Evolutionary conservation across 805 yeast species (phyloP), one percentile per base, ranked within the genome.

Genomic region (Saccharomycopsis selenospora): DNA sequence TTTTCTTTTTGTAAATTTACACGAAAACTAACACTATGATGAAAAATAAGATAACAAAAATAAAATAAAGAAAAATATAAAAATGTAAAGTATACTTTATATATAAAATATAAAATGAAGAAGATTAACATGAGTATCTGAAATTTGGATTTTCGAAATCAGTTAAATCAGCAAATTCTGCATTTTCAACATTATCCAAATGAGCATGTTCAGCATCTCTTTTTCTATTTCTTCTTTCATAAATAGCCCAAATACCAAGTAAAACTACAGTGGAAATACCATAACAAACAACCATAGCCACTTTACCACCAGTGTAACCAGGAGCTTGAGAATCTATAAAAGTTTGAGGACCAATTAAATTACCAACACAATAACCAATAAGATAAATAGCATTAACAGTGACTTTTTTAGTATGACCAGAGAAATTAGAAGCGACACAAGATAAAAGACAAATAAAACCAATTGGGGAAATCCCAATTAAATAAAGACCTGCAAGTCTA

Each of bases 321-420:
- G 89, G 89, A n/a, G 77, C 80, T 50, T 82, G 76, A 4, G 63
- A 55, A 0, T 73, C 63, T 50, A 68, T 71, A 66, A 85, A 85
- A 17, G 84, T 71, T 62, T 82, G 88, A 3, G 93, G 89, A 2
- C 90, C 91, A 49, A 81, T 73, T 36, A 83, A 67, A 61, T 82
- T 79, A 13, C 87, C 85, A 41, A 77, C 74, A 36, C 85, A 78
- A 60, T 81, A 85, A 3, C 79, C 82, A 50, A 83, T 71, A 62
- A 84, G 70, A 43, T 73, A 73, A 29, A 80, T 61, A 4, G 82
- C 81, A 46, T 77, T 76, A 24, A 77, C 71, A 3, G 78, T 71
- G 55, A 79, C 70, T 56, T 82, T 79, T 63, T 85, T 85, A n/a
- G 90, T 82, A 53, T 78, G 76, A 10, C 93, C 93, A 1, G 89